Evolutionary conservation across 2,329 filamentous ascomycete species (phyloP).

Genomic region (Penicillium sp.): DNA sequence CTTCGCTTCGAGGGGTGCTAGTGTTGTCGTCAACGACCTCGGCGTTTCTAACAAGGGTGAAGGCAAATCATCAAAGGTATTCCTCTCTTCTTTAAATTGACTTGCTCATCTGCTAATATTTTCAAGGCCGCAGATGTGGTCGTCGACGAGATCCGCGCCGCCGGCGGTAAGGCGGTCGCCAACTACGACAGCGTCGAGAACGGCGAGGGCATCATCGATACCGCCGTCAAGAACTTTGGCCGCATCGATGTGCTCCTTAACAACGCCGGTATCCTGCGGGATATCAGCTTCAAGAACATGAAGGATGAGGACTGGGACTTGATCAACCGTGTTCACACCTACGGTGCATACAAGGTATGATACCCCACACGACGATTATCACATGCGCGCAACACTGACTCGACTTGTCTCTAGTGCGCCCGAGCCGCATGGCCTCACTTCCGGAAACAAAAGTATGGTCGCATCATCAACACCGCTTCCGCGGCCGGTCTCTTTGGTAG

Average conservation of each 20-base stretch:
- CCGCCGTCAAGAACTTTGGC: slow-evolving; percentile 48
- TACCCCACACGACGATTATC: neutral
- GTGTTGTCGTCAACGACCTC: slow-evolving; percentile 93
- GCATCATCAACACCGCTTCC: slow-evolving; percentile 95
- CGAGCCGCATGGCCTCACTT: slow-evolving; percentile 96
- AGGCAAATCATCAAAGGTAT: slow-evolving; percentile 77
- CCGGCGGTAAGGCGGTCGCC: slow-evolving; percentile 90
- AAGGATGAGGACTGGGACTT: slow-evolving; percentile 96
- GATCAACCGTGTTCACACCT: slow-evolving; percentile 86
- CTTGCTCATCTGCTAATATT: neutral
- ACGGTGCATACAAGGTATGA: slow-evolving; percentile 77
- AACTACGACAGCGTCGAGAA: slow-evolving; percentile 86
- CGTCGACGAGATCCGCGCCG: slow-evolving; percentile 58
- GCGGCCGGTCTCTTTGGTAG: slow-evolving; percentile 91
- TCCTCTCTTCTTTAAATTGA: slow-evolving; percentile 24
- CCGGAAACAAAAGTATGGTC: slow-evolving; percentile 96
- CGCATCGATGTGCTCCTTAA: slow-evolving; percentile 94
- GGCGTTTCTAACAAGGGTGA: slow-evolving; percentile 92
- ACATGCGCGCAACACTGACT: slow-evolving; percentile 14
- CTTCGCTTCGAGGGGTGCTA: slow-evolving; percentile 87
- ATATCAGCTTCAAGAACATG: slow-evolving; percentile 98
- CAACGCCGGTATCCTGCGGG: slow-evolving; percentile 92
- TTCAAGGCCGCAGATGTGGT: slow-evolving; percentile 59
- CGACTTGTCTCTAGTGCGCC: slow-evolving; percentile 56
- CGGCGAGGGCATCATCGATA: slow-evolving; percentile 86